Evolutionary conservation across 2,329 filamentous ascomycete genomes (phyloP).

Genomic region (Knoxdaviesia capensis): DNA sequence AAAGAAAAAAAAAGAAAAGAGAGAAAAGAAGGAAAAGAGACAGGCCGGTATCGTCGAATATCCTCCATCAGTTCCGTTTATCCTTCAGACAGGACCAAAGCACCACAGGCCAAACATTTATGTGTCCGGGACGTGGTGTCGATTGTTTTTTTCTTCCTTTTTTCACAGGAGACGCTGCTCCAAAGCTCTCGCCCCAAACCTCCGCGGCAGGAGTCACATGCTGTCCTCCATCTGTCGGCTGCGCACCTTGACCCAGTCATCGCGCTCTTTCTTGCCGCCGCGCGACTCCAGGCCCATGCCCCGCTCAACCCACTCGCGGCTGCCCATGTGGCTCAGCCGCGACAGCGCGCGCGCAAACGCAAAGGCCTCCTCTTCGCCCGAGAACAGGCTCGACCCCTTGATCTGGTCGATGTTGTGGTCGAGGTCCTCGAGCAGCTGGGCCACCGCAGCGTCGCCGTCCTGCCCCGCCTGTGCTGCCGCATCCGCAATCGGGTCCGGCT

Average conservation of each 20-base stretch:
- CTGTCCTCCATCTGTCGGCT: conserved; percentile 49
- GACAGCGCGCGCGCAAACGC: conserved; percentile 82
- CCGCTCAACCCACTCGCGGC: conserved; percentile 82
- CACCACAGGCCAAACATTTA: too few relatives aligned
- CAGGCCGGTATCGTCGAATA: too few relatives aligned
- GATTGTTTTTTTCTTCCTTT: too few relatives aligned
- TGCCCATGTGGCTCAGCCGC: conserved; percentile 79
- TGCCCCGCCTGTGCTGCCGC: not conserved
- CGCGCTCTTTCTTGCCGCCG: conserved; percentile 44
- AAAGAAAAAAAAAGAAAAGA: conserved; percentile 2
- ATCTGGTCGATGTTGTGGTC: conserved; percentile 69
- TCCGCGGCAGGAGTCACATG: conserved; percentile 21
- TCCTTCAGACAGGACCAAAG: too few relatives aligned
- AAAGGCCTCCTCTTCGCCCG: conserved; percentile 89
- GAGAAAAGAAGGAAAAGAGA: not conserved
- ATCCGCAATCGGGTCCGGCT: conserved; percentile 8
- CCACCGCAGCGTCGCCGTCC: conserved; percentile 48
- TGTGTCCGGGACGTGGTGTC: too few relatives aligned
- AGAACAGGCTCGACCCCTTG: conserved; percentile 73
- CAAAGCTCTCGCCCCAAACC: too few relatives aligned
- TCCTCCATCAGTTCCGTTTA: too few relatives aligned
- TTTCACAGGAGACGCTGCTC: too few relatives aligned
- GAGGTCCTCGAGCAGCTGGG: conserved; percentile 69
- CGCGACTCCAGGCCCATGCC: conserved; percentile 45
- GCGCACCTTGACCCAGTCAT: conserved; percentile 44